Percentiles rank a stretch among this genome's conserved stretches.
These are phyloP conservation scores for Zymoseptoria ardabiliae DNA, from an alignment of 2,329 filamentous ascomycete species.

Conservation along the genomic window DNA sequence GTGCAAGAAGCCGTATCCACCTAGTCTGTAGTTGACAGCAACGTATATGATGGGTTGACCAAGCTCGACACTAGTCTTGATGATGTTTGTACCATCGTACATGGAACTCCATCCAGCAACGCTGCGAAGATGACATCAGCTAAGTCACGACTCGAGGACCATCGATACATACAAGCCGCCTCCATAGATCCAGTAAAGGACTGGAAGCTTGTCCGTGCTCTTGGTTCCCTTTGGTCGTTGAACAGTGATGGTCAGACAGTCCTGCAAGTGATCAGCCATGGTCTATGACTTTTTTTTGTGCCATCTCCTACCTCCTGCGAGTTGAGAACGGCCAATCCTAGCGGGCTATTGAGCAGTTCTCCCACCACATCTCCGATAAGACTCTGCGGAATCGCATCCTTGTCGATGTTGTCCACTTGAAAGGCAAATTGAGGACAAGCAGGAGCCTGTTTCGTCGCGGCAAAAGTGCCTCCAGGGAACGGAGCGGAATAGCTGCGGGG, in stretches of 20 bases:
- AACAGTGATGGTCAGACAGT: constrained; percentile 33
- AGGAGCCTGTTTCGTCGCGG: constrained; percentile 2
- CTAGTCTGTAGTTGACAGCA: constrained; percentile 19
- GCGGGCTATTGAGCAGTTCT: constrained; percentile 32
- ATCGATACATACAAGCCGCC: constrained; percentile 30
- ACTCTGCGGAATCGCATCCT: background rate
- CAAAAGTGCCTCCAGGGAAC: constrained; percentile 38
- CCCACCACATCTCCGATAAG: constrained; percentile 28
- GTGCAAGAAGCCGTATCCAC: constrained; percentile 29
- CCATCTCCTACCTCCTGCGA: background rate
- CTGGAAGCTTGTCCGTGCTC: constrained; percentile 35
- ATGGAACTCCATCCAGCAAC: constrained; percentile 33
- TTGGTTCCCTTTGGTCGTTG: constrained; percentile 35
- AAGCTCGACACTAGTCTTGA: constrained; percentile 37
- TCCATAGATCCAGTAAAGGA: constrained; percentile 44
- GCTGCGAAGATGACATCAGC: background rate
- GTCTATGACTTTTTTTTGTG: background rate
- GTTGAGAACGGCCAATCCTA: constrained; percentile 32
- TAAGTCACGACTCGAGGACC: background rate
- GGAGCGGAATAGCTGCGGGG: constrained; percentile 53
- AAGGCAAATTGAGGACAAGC: constrained; percentile 29
- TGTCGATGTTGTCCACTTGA: constrained; percentile 33
- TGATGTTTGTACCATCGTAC: constrained; percentile 36
- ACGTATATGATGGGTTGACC: constrained; percentile 45
- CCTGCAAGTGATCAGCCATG: constrained; percentile 17